Conservation (phyloP, 495 filamentous ascomycete species). For the Penicillium diatomitis region DNA sequence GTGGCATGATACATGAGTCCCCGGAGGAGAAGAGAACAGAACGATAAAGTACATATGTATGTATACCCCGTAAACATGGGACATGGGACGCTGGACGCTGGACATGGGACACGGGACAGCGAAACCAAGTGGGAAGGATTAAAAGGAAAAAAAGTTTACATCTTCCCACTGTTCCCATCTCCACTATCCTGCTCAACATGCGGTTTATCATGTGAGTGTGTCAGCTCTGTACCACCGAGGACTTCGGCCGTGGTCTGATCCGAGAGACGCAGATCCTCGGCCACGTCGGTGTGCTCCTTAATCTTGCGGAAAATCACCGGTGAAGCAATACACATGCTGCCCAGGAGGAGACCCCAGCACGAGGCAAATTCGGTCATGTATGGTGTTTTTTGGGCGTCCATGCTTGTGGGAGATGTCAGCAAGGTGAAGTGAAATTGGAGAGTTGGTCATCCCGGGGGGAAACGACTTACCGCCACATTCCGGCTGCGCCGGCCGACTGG, state of each 20-base stretch:
- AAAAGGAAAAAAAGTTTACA: too few species aligned
- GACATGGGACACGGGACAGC: too few species aligned
- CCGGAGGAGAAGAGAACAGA: too few species aligned
- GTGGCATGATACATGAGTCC: too few species aligned
- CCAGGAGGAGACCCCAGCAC: conserved; percentile 66
- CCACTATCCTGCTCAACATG: background rate
- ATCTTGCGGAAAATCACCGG: conserved; percentile 75
- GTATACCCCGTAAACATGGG: too few species aligned
- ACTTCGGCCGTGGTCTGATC: conserved; percentile 56
- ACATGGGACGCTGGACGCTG: too few species aligned
- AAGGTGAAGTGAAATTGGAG: background rate
- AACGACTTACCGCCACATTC: conserved; percentile 59
- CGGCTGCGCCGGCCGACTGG: conserved; percentile 85
- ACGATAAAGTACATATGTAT: too few species aligned
- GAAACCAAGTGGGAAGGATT: too few species aligned
- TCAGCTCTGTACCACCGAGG: conserved; percentile 13
- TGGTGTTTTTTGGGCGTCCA: conserved; percentile 55
- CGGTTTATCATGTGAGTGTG: background rate
- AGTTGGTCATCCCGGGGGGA: background rate
- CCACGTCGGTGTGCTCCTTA: conserved; percentile 59
- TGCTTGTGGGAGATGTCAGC: conserved; percentile 17
- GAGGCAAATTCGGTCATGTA: conserved; percentile 57
- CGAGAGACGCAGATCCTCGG: conserved; percentile 74
- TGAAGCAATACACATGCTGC: conserved; percentile 61
- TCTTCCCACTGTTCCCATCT: too few species aligned